Evolutionary conservation across 352 stramenopile genomes (phyloP).

Genomic region (Phytophthora pinifolia): DNA sequence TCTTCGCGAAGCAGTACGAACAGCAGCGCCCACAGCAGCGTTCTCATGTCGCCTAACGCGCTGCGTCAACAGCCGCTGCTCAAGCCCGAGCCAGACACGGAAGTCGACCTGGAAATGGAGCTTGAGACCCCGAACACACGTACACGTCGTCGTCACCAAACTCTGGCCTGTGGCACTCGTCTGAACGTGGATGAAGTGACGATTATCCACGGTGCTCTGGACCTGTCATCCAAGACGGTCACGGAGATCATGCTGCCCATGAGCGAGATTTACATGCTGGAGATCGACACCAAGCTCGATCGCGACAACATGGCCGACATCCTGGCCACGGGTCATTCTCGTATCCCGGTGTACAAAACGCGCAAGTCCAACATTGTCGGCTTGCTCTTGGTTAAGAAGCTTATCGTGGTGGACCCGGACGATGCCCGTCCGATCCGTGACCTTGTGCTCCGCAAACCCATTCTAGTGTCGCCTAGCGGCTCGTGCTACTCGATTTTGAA

Average conservation of each 20-base stretch:
- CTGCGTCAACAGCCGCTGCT: constrained; percentile 29
- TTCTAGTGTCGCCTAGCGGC: constrained; percentile 79
- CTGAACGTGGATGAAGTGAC: constrained; percentile 87
- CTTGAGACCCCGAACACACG: constrained; percentile 19
- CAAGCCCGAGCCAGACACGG: constrained; percentile 21
- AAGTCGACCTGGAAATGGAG: constrained; percentile 16
- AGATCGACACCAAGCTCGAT: constrained; percentile 74
- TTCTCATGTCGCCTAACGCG: constrained; percentile 25
- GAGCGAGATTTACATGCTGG: constrained; percentile 82
- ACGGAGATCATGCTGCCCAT: constrained; percentile 88
- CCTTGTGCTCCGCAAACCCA: constrained; percentile 66
- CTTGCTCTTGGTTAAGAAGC: constrained; percentile 84
- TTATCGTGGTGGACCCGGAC: constrained; percentile 89
- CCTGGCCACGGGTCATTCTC: constrained; percentile 79
- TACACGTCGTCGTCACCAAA: constrained; percentile 32
- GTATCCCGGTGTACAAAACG: constrained; percentile 88
- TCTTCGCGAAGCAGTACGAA: constrained; percentile 10
- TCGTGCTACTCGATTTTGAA: constrained; percentile 91
- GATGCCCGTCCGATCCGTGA: constrained; percentile 66
- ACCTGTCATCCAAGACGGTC: constrained; percentile 87
- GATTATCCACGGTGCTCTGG: constrained; percentile 91
- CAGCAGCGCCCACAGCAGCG: constrained; percentile 15
- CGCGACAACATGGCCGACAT: constrained; percentile 82
- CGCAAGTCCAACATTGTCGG: constrained; percentile 80
- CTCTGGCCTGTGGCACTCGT: constrained; percentile 37